Evolutionary conservation across 1,284 basidiomycete genomes (phyloP), one percentile per base, ranked within the genome.

Genomic region (Rhodotorula sp.): DNA sequence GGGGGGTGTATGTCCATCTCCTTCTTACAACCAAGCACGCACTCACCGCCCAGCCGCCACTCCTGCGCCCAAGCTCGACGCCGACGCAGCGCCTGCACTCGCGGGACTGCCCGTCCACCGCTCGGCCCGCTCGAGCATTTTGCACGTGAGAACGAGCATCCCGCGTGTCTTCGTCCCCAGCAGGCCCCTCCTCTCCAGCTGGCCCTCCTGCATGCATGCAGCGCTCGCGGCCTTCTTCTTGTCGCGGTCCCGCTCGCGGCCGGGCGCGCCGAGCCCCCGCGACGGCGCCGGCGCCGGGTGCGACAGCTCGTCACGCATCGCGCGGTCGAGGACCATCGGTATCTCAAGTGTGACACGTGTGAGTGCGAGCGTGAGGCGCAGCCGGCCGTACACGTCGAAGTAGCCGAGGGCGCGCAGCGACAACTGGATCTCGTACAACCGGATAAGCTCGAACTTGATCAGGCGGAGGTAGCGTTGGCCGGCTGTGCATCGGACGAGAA

Each of bases 271-370:
- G 5, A 60, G 22, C 17, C 44, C 9, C 9, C 48, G 34, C 17
- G 62, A 12, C n/a, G 36, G 60, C 1, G 51, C 15, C 13, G 62
- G 57, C 19, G 44, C 36, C 25, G 51, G 61, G n/a, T n/a, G n/a
- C n/a, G n/a, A n/a, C 22, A 37, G 51, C 70, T 79, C 77, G 56
- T 77, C 79, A 60, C 80, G 76, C 75, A 92, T 84, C 0, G 90
- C 90, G 58, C 84, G 84, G 79, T 93, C 91, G 36, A 94, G 85
- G 1, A 87, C 88, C 74, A 92, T 85, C 6, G 91, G 91, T 15
- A 92, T 86, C 66, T 85, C 86, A 68, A 94, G 85, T 22, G 90
- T 90, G 77, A 92, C 89, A n/a, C 91, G 86, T 3, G 89, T 90
- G 61, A 94, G 85, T 75, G 90, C 88, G 46, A 92, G 86, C 25